Evolutionary conservation across 2,329 filamentous ascomycete species (phyloP).

Genomic region (Sphaerostilbella broomeana): DNA sequence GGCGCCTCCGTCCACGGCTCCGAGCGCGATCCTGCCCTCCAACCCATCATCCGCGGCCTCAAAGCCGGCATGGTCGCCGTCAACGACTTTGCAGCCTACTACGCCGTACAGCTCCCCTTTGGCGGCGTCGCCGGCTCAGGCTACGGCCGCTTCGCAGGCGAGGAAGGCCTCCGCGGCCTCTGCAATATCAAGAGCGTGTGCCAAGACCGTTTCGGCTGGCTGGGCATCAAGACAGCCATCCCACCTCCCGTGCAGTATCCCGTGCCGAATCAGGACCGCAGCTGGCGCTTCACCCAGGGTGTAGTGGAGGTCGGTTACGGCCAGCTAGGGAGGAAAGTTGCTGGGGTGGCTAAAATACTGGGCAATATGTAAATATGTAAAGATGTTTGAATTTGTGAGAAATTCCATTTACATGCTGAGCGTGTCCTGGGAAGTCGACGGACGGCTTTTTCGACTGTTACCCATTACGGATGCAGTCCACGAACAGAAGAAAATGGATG

Average conservation of each 20-base stretch:
- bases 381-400: no score
- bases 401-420: background rate
- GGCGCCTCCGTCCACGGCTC: constrained; percentile 83
- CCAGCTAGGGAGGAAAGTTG: constrained; percentile 29
- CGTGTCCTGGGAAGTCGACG: no score
- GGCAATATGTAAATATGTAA: constrained; percentile 32
- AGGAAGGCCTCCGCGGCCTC: constrained; percentile 75
- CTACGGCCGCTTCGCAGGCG: constrained; percentile 87
- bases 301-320: constrained; percentile 58
- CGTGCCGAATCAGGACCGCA: constrained; percentile 54
- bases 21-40: constrained; percentile 52
- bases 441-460: no score
- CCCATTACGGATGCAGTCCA: no score
- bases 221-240: constrained; percentile 67
- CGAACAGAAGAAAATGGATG: no score
- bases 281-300: constrained; percentile 59
- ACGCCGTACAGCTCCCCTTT: constrained; percentile 91
- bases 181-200: constrained; percentile 88
- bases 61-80: constrained; percentile 86
- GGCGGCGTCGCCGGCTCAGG: constrained; percentile 84
- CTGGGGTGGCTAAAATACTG: constrained; percentile 36
- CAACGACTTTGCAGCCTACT: constrained; percentile 92
- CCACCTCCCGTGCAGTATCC: constrained; percentile 78
- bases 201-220: constrained; percentile 59
- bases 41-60: constrained; percentile 59